These are phyloP conservation scores for Galerina sulciceps DNA, from an alignment of 768 basidiomycete species.

Conservation along the genomic window DNA sequence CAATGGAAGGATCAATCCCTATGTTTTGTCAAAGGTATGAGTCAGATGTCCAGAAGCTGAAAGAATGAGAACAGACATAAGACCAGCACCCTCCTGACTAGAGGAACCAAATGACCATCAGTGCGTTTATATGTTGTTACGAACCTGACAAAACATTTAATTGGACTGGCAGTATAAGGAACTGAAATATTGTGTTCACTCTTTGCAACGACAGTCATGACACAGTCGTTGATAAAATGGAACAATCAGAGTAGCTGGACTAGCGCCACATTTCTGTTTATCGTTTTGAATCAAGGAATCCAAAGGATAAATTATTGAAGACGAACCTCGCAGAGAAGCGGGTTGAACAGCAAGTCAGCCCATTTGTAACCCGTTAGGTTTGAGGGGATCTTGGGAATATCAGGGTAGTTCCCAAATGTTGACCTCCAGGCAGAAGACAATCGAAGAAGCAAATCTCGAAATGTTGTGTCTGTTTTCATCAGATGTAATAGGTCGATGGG, in stretches of 20 bases:
- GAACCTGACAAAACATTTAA: neutral
- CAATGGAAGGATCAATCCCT: too few relatives aligned
- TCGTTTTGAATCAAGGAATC: neutral
- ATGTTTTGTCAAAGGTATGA: too few relatives aligned
- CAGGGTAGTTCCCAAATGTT: neutral
- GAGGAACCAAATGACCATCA: too few relatives aligned
- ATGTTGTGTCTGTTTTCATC: neutral
- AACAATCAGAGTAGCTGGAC: neutral
- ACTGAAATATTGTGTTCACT: neutral
- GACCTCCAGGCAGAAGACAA: neutral
- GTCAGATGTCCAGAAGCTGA: too few relatives aligned
- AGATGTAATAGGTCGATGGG: slow-evolving; percentile 7
- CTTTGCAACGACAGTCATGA: neutral
- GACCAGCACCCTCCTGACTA: too few relatives aligned
- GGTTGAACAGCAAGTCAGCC: slow-evolving; percentile 6
- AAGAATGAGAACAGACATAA: too few relatives aligned
- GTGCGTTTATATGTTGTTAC: too few relatives aligned
- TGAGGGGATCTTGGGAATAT: neutral
- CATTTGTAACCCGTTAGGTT: slow-evolving; percentile 1
- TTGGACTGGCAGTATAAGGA: too few relatives aligned
- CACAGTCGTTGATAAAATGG: neutral
- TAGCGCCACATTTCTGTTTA: neutral
- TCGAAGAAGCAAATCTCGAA: neutral
- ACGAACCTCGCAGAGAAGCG: slow-evolving; percentile 1
- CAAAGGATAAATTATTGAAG: neutral